A percentile compares a stretch with the other conserved stretches of the same genome.
phyloP scores from a whole-genome alignment of 1,139 yeast species.

The Suhomyces anneliseae region DNA sequence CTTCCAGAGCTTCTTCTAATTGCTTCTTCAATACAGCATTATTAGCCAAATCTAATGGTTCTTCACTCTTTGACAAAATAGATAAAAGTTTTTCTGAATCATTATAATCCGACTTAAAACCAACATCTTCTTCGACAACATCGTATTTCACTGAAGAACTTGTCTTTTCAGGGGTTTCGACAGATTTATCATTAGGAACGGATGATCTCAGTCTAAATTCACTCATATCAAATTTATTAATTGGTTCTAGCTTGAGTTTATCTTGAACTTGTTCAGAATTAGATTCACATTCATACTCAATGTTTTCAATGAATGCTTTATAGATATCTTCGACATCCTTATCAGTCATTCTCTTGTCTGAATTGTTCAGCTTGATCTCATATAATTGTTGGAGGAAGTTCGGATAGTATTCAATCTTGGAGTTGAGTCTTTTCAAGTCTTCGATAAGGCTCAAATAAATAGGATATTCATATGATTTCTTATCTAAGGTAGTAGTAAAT shows the following conservation, averaged over 20 bases:
- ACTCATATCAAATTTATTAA: constrained; percentile 23
- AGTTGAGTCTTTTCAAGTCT: constrained; percentile 19
- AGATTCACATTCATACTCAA: constrained; percentile 15
- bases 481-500: constrained; percentile 11
- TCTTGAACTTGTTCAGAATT: background rate
- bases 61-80: constrained; percentile 15
- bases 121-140: constrained; percentile 2
- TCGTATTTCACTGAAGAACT: constrained; percentile 1
- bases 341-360: constrained; percentile 8
- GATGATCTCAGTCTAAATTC: constrained; percentile 18
- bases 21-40: constrained; percentile 13
- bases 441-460: constrained; percentile 15
- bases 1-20: constrained; percentile 4
- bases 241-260: constrained; percentile 1
- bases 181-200: background rate
- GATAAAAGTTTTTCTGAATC: constrained; percentile 25
- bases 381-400: constrained; percentile 22
- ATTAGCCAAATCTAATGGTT: constrained; percentile 17
- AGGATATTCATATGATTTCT: constrained; percentile 14
- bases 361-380: constrained; percentile 14
- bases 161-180: background rate
- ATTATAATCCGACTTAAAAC: constrained; percentile 17
- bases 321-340: constrained; percentile 20
- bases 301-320: constrained; percentile 20
- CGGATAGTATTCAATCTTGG: constrained; percentile 24